Evolutionary conservation across 176 grass and related monocot species (phyloP).

Genomic region (Metroxylon sagu): DNA sequence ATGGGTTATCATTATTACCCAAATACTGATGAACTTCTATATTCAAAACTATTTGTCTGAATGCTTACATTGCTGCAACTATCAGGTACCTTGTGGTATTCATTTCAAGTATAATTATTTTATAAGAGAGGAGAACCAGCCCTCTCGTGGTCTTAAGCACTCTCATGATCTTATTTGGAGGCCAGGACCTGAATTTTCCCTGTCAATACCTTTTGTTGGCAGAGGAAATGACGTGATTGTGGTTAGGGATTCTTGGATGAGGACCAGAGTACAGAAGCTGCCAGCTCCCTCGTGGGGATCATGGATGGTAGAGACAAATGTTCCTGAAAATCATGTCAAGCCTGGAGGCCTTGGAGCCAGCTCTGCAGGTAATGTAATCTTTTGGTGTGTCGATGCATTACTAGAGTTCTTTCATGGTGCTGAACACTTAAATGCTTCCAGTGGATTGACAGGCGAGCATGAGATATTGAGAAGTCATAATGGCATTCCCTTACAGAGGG

Average conservation of each 20-base stretch:
- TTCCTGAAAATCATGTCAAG: slow-evolving; percentile 25
- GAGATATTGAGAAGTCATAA: slow-evolving; percentile 54
- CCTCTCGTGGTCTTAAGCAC: slow-evolving; percentile 37
- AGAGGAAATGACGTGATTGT: slow-evolving; percentile 48
- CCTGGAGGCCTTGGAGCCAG: slow-evolving; percentile 16
- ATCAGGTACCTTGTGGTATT: slow-evolving; percentile 80
- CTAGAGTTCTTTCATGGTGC: slow-evolving; percentile 27
- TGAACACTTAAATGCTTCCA: slow-evolving; percentile 93
- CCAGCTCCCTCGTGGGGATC: slow-evolving; percentile 69
- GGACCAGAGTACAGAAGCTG: slow-evolving; percentile 30
- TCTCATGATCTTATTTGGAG: slow-evolving; percentile 65
- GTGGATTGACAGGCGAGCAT: slow-evolving; percentile 81
- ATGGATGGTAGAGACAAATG: slow-evolving; percentile 52
- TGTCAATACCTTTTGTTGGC: slow-evolving; percentile 59
- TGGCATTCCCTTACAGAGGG: slow-evolving; percentile 33
- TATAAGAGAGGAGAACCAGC: slow-evolving; percentile 39
- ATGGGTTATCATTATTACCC: too few species aligned
- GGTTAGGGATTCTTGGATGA: slow-evolving; percentile 81
- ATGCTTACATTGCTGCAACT: slow-evolving; percentile 16
- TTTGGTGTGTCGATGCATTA: slow-evolving; percentile 4
- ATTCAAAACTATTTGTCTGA: background rate
- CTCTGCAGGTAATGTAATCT: slow-evolving; percentile 49
- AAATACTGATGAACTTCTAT: too few species aligned
- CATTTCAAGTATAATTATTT: slow-evolving; percentile 99
- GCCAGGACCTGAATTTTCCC: slow-evolving; percentile 64